phyloP scores from a whole-genome alignment of 164 flowering plant species.

The Liriodendron chinense region DNA sequence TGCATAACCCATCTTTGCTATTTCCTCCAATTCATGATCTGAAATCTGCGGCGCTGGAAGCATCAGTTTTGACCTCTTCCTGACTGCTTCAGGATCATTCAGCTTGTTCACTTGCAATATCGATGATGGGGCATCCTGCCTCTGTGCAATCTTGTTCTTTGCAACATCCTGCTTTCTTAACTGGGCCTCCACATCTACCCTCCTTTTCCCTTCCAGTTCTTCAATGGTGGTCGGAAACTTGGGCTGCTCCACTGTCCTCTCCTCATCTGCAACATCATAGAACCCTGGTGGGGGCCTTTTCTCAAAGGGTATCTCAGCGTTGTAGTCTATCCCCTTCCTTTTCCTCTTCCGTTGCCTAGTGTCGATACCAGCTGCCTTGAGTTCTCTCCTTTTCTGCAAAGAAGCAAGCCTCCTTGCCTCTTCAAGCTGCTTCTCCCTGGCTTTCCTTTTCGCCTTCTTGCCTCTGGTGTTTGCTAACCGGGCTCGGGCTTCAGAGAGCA shows the following conservation, averaged over 20 bases:
- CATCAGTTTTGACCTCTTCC: constrained; percentile 88
- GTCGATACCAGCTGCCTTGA: constrained; percentile 96
- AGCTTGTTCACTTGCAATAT: constrained; percentile 85
- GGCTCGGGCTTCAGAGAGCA: constrained; percentile 98
- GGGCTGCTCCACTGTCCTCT: constrained; percentile 64
- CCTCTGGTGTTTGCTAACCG: constrained; percentile 94
- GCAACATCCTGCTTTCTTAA: constrained; percentile 84
- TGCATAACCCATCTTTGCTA: constrained; percentile 95
- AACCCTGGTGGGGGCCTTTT: constrained; percentile 95
- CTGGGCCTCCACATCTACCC: constrained; percentile 85
- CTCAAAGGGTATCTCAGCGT: constrained; percentile 98
- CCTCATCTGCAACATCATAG: constrained; percentile 83
- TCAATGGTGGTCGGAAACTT: constrained; percentile 93
- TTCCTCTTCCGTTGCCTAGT: constrained; percentile 74
- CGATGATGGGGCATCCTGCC: constrained; percentile 93
- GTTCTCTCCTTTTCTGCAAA: constrained; percentile 89
- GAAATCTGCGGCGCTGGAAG: constrained; percentile 97
- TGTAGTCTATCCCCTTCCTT: constrained; percentile 92
- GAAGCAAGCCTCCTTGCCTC: constrained; percentile 99
- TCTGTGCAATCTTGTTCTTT: constrained; percentile 83
- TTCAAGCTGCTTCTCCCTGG: constrained; percentile 97
- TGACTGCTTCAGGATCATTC: constrained; percentile 90
- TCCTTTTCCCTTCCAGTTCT: constrained; percentile 94
- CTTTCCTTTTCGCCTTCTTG: constrained; percentile 96
- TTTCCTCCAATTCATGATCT: constrained; percentile 91